phyloP scores from a whole-genome alignment of 768 basidiomycete genomes.

The Gloeopeniophorella convolvens region DNA sequence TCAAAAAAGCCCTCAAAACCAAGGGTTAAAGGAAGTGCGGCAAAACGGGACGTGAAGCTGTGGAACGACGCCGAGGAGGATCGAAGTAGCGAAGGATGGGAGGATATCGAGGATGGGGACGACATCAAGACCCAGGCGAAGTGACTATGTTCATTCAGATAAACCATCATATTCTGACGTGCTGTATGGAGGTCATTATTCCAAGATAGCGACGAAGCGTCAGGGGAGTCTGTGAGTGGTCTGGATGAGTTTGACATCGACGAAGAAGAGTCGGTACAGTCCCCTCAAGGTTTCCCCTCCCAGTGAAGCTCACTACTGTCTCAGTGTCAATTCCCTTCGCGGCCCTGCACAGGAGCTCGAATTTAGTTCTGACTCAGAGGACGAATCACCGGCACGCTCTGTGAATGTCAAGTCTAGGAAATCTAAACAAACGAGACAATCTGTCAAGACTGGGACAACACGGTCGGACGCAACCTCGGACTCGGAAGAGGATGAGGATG shows the following conservation, averaged over 20 bases:
- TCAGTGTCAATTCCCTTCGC: constrained; percentile 45
- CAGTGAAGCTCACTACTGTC: background rate
- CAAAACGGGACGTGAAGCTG: constrained; percentile 20
- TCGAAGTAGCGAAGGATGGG: constrained; percentile 46
- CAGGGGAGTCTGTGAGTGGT: constrained; percentile 35
- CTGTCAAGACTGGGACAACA: constrained; percentile 44
- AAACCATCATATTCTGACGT: constrained; percentile 1
- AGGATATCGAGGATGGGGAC: constrained; percentile 48
- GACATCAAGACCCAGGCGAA: constrained; percentile 38
- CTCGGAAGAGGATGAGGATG: constrained; percentile 40
- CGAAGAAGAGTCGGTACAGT: constrained; percentile 36
- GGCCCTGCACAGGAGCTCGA: constrained; percentile 55
- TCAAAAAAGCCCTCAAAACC: constrained; percentile 8
- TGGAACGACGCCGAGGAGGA: constrained; percentile 31
- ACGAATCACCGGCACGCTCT: constrained; percentile 31
- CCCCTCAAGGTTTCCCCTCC: background rate
- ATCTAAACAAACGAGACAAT: constrained; percentile 46
- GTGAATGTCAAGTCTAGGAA: constrained; percentile 34
- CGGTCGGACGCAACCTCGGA: constrained; percentile 44
- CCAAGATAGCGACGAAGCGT: constrained; percentile 39
- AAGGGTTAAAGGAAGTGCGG: constrained; percentile 17
- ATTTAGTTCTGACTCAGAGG: constrained; percentile 56
- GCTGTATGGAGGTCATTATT: constrained; percentile 36
- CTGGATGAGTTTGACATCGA: constrained; percentile 47
- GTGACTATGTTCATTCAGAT: constrained; percentile 28